Percentiles rank a stretch among this genome's conserved stretches.
Conservation (phyloP, 192 early-diverging fungal genomes). For the Dispira simplex region DNA sequence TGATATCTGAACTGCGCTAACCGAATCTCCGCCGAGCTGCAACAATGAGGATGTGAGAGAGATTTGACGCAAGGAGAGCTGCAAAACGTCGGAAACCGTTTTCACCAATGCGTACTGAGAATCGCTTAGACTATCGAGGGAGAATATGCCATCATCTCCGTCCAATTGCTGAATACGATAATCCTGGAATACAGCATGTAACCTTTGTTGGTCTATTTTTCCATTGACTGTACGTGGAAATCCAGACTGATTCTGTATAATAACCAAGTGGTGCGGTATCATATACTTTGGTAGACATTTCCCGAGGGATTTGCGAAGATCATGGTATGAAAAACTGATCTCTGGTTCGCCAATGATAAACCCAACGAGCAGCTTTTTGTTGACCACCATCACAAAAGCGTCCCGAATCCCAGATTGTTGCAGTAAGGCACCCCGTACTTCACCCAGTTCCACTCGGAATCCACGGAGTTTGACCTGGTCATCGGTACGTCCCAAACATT, state of each 20-base stretch:
- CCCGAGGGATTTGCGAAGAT: not conserved
- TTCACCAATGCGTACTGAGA: too few relatives aligned
- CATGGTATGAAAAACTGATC: not conserved
- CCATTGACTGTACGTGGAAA: not conserved
- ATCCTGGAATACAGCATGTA: too few relatives aligned
- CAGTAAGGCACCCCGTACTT: constrained; percentile 12
- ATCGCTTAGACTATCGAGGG: too few relatives aligned
- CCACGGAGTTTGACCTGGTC: constrained; percentile 24
- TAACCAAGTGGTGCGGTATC: constrained; percentile 3
- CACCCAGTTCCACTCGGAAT: constrained; percentile 18
- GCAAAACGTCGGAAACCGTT: too few relatives aligned
- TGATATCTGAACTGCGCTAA: too few relatives aligned
- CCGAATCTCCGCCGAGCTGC: too few relatives aligned
- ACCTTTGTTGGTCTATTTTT: not conserved
- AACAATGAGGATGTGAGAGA: too few relatives aligned
- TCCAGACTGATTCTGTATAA: not conserved
- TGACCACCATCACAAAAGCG: not conserved
- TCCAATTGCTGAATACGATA: too few relatives aligned
- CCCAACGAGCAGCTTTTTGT: not conserved
- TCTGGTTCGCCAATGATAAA: not conserved
- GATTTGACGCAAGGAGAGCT: too few relatives aligned
- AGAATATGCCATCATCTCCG: too few relatives aligned
- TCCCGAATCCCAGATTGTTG: not conserved
- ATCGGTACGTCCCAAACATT: constrained; percentile 19
- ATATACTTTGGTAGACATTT: not conserved